Conservation (phyloP, 208 protist genomes). For the Endotrypanum monterogeii region DNA sequence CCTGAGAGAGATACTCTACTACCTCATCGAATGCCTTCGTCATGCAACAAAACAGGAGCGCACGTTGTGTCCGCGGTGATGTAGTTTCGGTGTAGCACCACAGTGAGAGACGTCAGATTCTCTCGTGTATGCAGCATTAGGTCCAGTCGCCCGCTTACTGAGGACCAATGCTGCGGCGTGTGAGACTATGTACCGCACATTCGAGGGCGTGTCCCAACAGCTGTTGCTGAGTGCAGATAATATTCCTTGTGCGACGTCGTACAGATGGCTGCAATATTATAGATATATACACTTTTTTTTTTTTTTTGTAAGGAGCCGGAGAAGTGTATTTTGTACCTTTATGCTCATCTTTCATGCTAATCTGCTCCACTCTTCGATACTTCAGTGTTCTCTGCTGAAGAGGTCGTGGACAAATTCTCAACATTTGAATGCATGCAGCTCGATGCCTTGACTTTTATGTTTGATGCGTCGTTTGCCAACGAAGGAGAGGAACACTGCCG, state of each 20-base stretch:
- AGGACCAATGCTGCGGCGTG: background rate
- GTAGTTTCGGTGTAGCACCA: constrained; percentile 85
- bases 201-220: constrained; percentile 48
- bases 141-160: constrained; percentile 7
- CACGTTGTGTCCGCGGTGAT: constrained; percentile 85
- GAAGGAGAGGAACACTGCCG: too few relatives aligned
- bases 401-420: too few relatives aligned
- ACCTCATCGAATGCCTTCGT: constrained; percentile 93
- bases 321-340: background rate
- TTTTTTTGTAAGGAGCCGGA: constrained; percentile 24
- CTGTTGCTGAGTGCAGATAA: constrained; percentile 38
- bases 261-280: constrained; percentile 45
- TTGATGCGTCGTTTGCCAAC: too few relatives aligned
- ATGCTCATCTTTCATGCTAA: too few relatives aligned
- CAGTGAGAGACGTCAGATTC: constrained; percentile 94
- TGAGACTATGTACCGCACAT: constrained; percentile 31
- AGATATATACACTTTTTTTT: too few relatives aligned
- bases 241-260: constrained; percentile 52
- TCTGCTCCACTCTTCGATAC: too few relatives aligned
- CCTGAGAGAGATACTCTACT: constrained; percentile 83
- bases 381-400: too few relatives aligned
- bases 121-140: constrained; percentile 49
- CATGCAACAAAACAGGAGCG: constrained; percentile 97
- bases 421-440: too few relatives aligned
- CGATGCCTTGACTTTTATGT: too few relatives aligned